Base-by-base conservation (phyloP, 257 asterid species). In the Ilex asprella region DNA sequence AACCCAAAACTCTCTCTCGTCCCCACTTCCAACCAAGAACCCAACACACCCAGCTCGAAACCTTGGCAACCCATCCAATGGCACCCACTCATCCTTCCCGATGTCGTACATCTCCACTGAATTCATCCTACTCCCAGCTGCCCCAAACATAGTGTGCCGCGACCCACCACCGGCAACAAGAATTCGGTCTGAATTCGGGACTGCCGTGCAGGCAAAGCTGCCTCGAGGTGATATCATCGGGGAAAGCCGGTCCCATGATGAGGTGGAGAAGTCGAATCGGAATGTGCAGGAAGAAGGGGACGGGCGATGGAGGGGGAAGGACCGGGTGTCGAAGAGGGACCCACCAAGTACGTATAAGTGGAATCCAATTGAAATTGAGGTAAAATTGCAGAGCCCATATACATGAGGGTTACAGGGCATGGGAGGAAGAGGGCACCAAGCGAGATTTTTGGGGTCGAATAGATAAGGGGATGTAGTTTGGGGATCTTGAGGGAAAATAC, bases 131-230 rank as follows among this genome's bases (percentile, higher is more conserved):
- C 93, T 89, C 31, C 99, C 97, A 0, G 95, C 97, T 0, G 96
- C 98, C 56, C 92, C 96, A 72, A 83, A 89, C 95, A 86, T 73
- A 5, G 84, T 72, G 80, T 92, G 98, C 63, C 98, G 72, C 10
- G 93, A 83, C 55, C 97, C 97, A 2, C 98, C 98, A 2, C 98
- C 97, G 3, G 98, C 98, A 64, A 92, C 97, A 61, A 92, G 73
- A 62, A 92, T 89, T 77, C 75, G 83, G 2, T 82, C 78, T n/a
- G 74, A 60, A 43, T 62, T 78, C 0, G 84, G 86, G 65, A 73
- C 60, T 2, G 85, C 88, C 1, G 91, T 91, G 55, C 97, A 92
- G 2, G 99, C 99, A 7, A 92, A 92, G 30, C 99, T 92, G 10
- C 99, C 96, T 30, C 99, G 84, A 0, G 97, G 91, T 0, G 86